Evolutionary conservation across 805 yeast genomes (phyloP), one percentile per base, ranked within the genome.

Genomic region (Wickerhamomyces kurtzmanii): DNA sequence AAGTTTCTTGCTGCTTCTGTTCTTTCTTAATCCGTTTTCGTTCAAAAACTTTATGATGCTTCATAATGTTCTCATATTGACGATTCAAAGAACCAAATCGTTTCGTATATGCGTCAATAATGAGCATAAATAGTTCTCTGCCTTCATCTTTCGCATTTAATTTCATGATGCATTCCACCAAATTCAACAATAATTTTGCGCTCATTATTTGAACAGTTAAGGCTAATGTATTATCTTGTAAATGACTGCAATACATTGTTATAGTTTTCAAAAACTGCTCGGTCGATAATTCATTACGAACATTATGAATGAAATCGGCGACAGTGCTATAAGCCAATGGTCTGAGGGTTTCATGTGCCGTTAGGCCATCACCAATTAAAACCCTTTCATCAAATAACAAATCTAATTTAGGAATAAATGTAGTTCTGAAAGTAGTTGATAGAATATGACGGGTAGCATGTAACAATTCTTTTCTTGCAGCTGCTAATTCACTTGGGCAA

Each of bases 401-500:
- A 43, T 86, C 94, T 30, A 91, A 71, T 44, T 87, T 84, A 2
- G 96, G 84, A 27, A 87, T 63, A 49, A 91, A 91, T 24, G 83
- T 67, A 3, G 72, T 62, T 34, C 94, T 68, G 51, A 84, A 84
- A 14, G 86, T 86, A 0, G 97, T 91, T 4, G 94, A 81, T 27
- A 91, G 57, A n/a, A 91, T 85, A 45, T 91, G 98, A 44, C 97
- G 68, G 4, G 94, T 83, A 0, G 96, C 96, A 38, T 91, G 97
- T 18, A 91, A 59, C 23, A 91, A 57, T 53, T 91, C 99, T 50
- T 87, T 86, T 45, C 97, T 67, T 0, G 96, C 94, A 4, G 86
- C 76, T 5, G 94, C 81, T 27, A 85, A 61, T 47, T 89, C 97
- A 12, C 91, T 76, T 3, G 98, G 98, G 51, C 97, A 91, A 51